These are phyloP conservation scores for Phialemonium atrogriseum DNA, from an alignment of 2,329 filamentous ascomycete genomes.

Conservation along the genomic window DNA sequence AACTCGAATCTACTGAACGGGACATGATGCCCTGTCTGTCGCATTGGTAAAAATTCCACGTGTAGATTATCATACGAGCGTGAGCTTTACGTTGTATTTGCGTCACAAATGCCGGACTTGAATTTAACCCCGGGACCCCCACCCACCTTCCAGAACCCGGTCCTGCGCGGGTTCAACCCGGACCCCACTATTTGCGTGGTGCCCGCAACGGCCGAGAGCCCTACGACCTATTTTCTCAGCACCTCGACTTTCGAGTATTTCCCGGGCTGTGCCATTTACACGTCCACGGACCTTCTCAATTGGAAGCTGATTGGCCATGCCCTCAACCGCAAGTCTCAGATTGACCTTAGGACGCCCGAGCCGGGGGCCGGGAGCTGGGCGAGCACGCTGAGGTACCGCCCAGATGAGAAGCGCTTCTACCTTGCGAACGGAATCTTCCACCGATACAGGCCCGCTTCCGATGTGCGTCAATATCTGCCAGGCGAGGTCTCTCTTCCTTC, in stretches of 20 bases:
- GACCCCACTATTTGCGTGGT: slow-evolving; percentile 44
- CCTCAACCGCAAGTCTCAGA: slow-evolving; percentile 38
- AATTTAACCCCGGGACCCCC: neutral
- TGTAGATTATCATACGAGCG: no score
- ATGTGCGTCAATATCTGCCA: slow-evolving; percentile 10
- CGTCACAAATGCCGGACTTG: no score
- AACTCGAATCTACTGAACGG: no score
- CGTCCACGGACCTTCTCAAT: slow-evolving; percentile 42
- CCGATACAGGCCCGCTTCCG: slow-evolving; percentile 28
- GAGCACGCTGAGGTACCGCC: slow-evolving; percentile 35
- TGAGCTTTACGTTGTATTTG: no score
- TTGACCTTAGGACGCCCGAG: slow-evolving; percentile 43
- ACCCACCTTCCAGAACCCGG: slow-evolving; percentile 40
- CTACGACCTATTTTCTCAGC: slow-evolving; percentile 43
- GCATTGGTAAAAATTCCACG: no score
- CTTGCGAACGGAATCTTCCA: slow-evolving; percentile 36
- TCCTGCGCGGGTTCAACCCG: slow-evolving; percentile 53
- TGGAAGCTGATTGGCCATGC: slow-evolving; percentile 46
- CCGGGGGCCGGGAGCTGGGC: slow-evolving; percentile 42
- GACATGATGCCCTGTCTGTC: no score
- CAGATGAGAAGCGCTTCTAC: slow-evolving; percentile 31
- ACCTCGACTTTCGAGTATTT: slow-evolving; percentile 57
- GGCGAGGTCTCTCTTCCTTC: no score
- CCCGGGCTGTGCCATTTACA: slow-evolving; percentile 52
- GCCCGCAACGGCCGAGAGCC: slow-evolving; percentile 17